Evolutionary conservation across 345 rosid species (phyloP).

Genomic region (Geranium brycei): DNA sequence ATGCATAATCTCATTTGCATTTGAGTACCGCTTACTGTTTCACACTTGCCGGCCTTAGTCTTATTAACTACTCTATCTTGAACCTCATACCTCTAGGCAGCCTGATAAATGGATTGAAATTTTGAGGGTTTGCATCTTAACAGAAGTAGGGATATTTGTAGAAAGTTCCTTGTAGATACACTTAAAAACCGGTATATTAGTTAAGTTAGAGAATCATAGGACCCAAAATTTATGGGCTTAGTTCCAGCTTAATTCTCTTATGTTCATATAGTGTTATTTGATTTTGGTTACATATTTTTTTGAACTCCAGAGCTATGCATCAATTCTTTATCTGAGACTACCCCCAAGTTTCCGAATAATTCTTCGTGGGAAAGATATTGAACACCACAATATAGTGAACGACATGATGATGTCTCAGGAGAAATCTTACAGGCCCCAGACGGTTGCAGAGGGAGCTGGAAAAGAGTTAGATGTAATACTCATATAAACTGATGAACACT

Average conservation of each 20-base stretch:
- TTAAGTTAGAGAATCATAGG: neutral
- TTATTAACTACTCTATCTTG: neutral
- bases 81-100: neutral
- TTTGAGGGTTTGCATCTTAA: neutral
- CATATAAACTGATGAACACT: constrained; percentile 15
- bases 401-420: constrained; percentile 83
- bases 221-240: neutral
- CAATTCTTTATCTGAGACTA: constrained; percentile 84
- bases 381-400: constrained; percentile 90
- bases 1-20: too few relatives aligned
- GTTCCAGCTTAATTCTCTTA: neutral
- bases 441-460: constrained; percentile 32
- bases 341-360: constrained; percentile 72
- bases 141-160: neutral
- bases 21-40: too few relatives aligned
- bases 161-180: neutral
- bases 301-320: constrained; percentile 57
- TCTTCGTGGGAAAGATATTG: constrained; percentile 75
- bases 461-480: constrained; percentile 43
- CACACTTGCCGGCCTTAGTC: neutral
- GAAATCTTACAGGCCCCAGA: constrained; percentile 70
- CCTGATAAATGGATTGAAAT: neutral
- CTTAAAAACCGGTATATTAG: neutral
- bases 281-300: neutral
- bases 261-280: neutral